Conservation (phyloP, 768 basidiomycete genomes). For the Amanita polypyramis region DNA sequence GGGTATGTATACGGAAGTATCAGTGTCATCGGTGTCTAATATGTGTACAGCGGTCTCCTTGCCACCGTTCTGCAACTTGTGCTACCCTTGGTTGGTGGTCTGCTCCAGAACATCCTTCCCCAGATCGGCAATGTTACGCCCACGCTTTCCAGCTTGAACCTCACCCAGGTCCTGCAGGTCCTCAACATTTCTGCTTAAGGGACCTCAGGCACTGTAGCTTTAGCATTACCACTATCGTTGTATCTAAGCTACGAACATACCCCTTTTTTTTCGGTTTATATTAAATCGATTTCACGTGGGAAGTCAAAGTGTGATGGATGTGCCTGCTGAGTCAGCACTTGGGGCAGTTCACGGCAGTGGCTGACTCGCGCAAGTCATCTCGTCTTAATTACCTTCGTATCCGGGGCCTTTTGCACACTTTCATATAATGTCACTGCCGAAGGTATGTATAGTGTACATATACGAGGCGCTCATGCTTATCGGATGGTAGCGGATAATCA, state of each 20-base stretch:
- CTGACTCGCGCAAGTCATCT: not conserved
- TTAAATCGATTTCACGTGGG: not conserved
- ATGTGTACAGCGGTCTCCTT: not conserved
- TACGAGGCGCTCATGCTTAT: not conserved
- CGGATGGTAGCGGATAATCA: slow-evolving; percentile 9
- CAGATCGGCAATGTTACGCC: not conserved
- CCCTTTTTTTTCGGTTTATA: not conserved
- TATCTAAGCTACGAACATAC: not conserved
- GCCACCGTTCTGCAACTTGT: not conserved
- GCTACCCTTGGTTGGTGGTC: not conserved
- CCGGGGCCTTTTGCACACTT: slow-evolving; percentile 1
- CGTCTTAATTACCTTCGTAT: not conserved
- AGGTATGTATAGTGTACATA: not conserved
- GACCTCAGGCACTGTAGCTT: not conserved
- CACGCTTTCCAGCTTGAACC: not conserved
- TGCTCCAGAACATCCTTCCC: not conserved
- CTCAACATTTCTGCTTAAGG: not conserved
- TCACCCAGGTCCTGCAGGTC: not conserved
- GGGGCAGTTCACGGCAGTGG: not conserved
- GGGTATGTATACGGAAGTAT: not conserved
- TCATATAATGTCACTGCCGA: slow-evolving; percentile 5
- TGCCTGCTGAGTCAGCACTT: slow-evolving; percentile 6
- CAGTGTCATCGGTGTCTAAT: not conserved
- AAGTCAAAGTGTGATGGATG: too few species aligned
- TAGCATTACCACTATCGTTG: not conserved